Percentiles rank a stretch among this genome's conserved stretches.
Evolutionary conservation across 1,139 yeast species (phyloP).

Genomic region (Meyerozyma smithsonii): DNA sequence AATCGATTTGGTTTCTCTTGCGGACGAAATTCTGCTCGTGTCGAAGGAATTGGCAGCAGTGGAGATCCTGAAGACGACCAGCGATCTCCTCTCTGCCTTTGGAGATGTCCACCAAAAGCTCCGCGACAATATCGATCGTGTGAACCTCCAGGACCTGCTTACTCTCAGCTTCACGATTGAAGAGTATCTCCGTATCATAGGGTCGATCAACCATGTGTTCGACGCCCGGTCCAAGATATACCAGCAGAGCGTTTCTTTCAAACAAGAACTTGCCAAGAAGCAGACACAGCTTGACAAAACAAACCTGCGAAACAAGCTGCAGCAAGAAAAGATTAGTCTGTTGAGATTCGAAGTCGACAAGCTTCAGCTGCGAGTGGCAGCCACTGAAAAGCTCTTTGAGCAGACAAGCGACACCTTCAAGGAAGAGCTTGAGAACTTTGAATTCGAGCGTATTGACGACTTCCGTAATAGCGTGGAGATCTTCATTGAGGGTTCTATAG

Average conservation of each 20-base stretch:
- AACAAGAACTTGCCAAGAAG: conserved; percentile 42
- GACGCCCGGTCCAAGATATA: conserved; percentile 72
- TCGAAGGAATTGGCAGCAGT: conserved; percentile 69
- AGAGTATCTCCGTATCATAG: conserved; percentile 76
- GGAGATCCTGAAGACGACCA: conserved; percentile 68
- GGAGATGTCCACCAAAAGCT: conserved; percentile 69
- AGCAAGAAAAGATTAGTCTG: conserved; percentile 54
- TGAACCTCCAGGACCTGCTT: conserved; percentile 79
- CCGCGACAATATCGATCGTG: conserved; percentile 71
- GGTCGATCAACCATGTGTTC: conserved; percentile 71
- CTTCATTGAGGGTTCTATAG: conserved; percentile 85
- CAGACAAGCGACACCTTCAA: conserved; percentile 61
- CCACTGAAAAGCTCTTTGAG: conserved; percentile 55
- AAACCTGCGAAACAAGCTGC: conserved; percentile 50
- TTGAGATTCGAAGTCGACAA: conserved; percentile 55
- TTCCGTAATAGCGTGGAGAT: conserved; percentile 89
- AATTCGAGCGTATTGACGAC: conserved; percentile 73
- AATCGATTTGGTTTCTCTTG: conserved; percentile 53
- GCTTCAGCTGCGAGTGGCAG: conserved; percentile 54
- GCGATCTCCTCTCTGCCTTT: conserved; percentile 52
- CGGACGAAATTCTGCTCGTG: conserved; percentile 47
- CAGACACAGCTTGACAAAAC: conserved; percentile 50
- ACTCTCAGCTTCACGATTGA: conserved; percentile 86
- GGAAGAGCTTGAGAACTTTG: conserved; percentile 65
- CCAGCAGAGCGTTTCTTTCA: conserved; percentile 48